A percentile compares a stretch with the other conserved stretches of the same genome.
Evolutionary conservation across 345 rosid genomes (phyloP).

Genomic region (Pistacia atlantica): DNA sequence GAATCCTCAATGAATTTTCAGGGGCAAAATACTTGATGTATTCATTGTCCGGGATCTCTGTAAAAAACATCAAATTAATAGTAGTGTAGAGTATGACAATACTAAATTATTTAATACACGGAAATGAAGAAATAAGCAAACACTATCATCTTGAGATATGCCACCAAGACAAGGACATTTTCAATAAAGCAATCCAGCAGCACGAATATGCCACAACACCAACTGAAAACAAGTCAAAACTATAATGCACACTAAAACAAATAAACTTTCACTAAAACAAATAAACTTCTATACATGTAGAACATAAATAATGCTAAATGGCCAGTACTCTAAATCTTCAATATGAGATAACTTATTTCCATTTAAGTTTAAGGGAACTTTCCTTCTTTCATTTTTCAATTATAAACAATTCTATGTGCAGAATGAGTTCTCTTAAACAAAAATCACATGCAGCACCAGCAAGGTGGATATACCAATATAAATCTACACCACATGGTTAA

Average conservation of each 20-base stretch:
- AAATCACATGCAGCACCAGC: neutral
- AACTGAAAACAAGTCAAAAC: neutral
- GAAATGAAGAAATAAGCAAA: neutral
- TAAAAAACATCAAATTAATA: slow-evolving; percentile 18
- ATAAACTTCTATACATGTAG: neutral
- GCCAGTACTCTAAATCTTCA: neutral
- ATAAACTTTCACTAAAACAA: neutral
- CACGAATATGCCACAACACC: neutral
- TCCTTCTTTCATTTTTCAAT: neutral
- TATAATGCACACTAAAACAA: neutral
- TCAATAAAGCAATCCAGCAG: neutral
- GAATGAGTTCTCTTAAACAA: neutral
- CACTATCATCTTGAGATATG: neutral
- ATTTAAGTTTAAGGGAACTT: neutral
- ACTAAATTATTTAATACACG: neutral
- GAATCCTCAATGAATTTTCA: slow-evolving; percentile 79
- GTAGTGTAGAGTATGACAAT: neutral
- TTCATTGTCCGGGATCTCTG: slow-evolving; percentile 94
- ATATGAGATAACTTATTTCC: neutral
- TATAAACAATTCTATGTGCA: neutral
- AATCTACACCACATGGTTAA: neutral
- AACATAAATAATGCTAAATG: neutral
- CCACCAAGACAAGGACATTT: neutral
- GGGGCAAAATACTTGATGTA: slow-evolving; percentile 89
- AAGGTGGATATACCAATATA: neutral